A percentile compares a stretch with the other conserved stretches of the same genome.
Evolutionary conservation across 176 grass and related monocot species (phyloP).

Genomic region (Carex pumila): DNA sequence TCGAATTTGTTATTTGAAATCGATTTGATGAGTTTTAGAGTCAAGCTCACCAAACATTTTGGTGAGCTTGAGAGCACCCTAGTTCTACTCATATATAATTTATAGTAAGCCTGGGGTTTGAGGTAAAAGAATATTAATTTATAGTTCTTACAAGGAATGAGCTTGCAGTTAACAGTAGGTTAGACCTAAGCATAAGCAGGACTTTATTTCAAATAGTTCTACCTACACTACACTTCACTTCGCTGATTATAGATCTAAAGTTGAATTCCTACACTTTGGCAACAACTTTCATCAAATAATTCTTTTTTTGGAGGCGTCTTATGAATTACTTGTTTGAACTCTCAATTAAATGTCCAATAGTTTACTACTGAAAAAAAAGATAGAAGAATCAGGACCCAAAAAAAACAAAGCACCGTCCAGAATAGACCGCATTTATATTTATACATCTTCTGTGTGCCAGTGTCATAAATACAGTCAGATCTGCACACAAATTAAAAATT

Average conservation of each 20-base stretch:
- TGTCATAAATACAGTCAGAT: slow-evolving; percentile 22
- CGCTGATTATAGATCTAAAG: not conserved
- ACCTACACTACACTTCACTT: not conserved
- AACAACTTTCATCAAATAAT: not conserved
- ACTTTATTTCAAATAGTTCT: not conserved
- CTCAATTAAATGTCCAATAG: slow-evolving; percentile 1
- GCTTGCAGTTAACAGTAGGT: not conserved
- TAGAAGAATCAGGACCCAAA: not conserved
- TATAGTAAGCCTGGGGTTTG: not conserved
- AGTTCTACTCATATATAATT: no score
- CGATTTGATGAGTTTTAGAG: no score
- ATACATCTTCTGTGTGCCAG: slow-evolving; percentile 12
- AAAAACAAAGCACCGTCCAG: not conserved
- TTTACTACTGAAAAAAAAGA: not conserved
- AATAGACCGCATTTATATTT: slow-evolving; percentile 22
- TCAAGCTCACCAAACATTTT: no score
- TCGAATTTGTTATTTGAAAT: no score
- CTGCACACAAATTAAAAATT: not conserved
- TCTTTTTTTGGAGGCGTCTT: not conserved
- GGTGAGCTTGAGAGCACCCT: no score
- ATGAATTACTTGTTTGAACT: not conserved
- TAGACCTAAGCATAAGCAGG: not conserved
- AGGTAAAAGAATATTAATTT: not conserved
- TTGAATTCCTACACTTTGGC: not conserved
- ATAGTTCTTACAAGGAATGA: not conserved